Conservation (phyloP, 805 yeast genomes). For the Lipomyces sp. region DNA sequence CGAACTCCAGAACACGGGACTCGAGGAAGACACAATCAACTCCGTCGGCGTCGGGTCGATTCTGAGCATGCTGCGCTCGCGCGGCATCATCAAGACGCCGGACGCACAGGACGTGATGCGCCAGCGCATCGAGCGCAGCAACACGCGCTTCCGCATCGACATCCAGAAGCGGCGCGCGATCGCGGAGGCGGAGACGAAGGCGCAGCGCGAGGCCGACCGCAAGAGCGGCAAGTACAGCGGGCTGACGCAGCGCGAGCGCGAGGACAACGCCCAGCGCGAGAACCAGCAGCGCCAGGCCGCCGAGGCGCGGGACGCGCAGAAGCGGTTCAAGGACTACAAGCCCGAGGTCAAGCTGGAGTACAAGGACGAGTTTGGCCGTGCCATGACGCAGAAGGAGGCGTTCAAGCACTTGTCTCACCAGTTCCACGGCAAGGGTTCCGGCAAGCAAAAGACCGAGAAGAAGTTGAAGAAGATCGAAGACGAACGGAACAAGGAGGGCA, state of each 20-base stretch:
- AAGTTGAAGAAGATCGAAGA: conserved; percentile 35
- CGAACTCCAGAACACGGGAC: conserved; percentile 19
- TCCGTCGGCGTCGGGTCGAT: conserved; percentile 42
- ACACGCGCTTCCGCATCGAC: conserved; percentile 29
- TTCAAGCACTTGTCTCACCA: conserved; percentile 72
- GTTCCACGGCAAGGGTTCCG: conserved; percentile 60
- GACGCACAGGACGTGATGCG: conserved; percentile 30
- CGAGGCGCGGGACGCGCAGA: conserved; percentile 35
- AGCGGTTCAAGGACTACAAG: conserved; percentile 40
- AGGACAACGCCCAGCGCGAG: conserved; percentile 35
- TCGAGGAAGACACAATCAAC: conserved; percentile 29
- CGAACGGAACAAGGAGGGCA: conserved; percentile 30
- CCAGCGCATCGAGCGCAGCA: conserved; percentile 27
- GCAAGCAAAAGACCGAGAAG: conserved; percentile 39
- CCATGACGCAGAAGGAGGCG: conserved; percentile 63
- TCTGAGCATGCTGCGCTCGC: conserved; percentile 37
- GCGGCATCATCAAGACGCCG: conserved; percentile 34
- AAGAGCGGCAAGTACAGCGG: conserved; percentile 30
- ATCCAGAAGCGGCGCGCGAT: conserved; percentile 29
- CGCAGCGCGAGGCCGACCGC: conserved; percentile 30
- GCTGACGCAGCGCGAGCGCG: conserved; percentile 37
- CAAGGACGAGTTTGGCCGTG: conserved; percentile 61
- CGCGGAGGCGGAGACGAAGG: conserved; percentile 27
- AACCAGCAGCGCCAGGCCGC: conserved; percentile 34
- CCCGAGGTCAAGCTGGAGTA: conserved; percentile 52